Conservation (phyloP, 495 filamentous ascomycete species). For the Apiosordaria backusii region DNA sequence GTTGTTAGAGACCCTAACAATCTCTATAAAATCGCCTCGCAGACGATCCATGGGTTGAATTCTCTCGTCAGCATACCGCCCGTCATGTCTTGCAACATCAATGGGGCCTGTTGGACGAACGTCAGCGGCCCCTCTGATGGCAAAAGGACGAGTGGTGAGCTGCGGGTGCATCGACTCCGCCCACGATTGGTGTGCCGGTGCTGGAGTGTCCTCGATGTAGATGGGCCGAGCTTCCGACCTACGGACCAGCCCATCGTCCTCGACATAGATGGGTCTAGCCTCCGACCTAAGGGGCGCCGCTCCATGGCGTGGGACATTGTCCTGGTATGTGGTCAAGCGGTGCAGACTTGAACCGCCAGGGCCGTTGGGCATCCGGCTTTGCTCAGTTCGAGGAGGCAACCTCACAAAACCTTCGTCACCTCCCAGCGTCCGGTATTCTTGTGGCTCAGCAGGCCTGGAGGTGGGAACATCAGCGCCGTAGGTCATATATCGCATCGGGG, state of each 20-base stretch:
- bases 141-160: not conserved
- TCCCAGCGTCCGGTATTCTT: not conserved
- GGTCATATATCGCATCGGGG: not conserved
- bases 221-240: slow-evolving; percentile 29
- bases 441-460: slow-evolving; percentile 1
- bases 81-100: slow-evolving; percentile 11
- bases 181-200: slow-evolving; percentile 9
- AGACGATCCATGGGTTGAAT: slow-evolving; percentile 15
- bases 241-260: slow-evolving; percentile 21
- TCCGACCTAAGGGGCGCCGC: slow-evolving; percentile 17
- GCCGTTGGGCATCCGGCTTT: slow-evolving; percentile 1
- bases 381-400: slow-evolving; percentile 23
- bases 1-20: slow-evolving; percentile 31
- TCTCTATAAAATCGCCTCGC: slow-evolving; percentile 21
- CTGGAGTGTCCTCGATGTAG: slow-evolving; percentile 15
- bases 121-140: not conserved
- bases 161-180: slow-evolving; percentile 7
- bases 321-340: slow-evolving; percentile 12
- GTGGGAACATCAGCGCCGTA: not conserved
- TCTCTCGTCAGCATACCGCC: slow-evolving; percentile 1
- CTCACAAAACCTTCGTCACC: slow-evolving; percentile 27
- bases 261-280: slow-evolving; percentile 23
- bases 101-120: not conserved
- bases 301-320: slow-evolving; percentile 4
- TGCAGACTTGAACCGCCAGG: not conserved